A percentile compares a stretch with the other conserved stretches of the same genome.
Evolutionary conservation across 805 yeast genomes (phyloP).

Genomic region (Ogataea nonfermentans): DNA sequence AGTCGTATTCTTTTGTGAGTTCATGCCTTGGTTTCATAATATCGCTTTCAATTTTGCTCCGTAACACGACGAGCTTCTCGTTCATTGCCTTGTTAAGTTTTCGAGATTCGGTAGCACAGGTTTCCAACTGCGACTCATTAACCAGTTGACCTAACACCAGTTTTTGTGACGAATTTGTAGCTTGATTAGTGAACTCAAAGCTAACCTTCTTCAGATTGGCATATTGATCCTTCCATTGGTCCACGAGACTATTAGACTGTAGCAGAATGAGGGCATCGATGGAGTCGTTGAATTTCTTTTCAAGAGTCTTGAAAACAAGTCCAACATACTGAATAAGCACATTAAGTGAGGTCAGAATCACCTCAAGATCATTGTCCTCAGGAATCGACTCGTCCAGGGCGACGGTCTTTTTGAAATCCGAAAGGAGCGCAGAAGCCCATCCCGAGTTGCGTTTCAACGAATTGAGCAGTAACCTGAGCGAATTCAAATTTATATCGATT

Average conservation of each 20-base stretch:
- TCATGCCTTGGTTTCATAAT: constrained; percentile 34
- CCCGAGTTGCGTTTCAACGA: constrained; percentile 38
- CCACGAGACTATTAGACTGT: constrained; percentile 42
- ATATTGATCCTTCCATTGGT: constrained; percentile 40
- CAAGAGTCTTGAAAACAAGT: constrained; percentile 44
- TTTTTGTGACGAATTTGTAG: constrained; percentile 8
- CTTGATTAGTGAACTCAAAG: constrained; percentile 24
- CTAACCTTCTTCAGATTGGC: constrained; percentile 26
- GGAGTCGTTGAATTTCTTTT: constrained; percentile 37
- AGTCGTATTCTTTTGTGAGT: constrained; percentile 43
- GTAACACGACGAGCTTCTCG: constrained; percentile 31
- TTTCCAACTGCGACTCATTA: constrained; percentile 29
- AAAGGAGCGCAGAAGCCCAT: constrained; percentile 38
- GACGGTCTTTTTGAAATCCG: constrained; percentile 34
- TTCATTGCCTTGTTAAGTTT: constrained; percentile 17
- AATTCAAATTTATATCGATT: constrained; percentile 34
- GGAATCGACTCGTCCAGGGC: constrained; percentile 21
- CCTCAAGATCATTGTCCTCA: constrained; percentile 38
- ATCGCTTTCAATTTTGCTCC: constrained; percentile 37
- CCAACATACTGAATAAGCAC: constrained; percentile 50
- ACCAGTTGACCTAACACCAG: constrained; percentile 36
- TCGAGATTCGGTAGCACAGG: constrained; percentile 34
- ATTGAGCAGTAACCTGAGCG: constrained; percentile 38
- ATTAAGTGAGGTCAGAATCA: constrained; percentile 48
- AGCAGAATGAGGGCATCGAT: constrained; percentile 35